A percentile compares a stretch with the other conserved stretches of the same genome.
Evolutionary conservation across 345 rosid genomes (phyloP).

Genomic region (Arabis alpina): DNA sequence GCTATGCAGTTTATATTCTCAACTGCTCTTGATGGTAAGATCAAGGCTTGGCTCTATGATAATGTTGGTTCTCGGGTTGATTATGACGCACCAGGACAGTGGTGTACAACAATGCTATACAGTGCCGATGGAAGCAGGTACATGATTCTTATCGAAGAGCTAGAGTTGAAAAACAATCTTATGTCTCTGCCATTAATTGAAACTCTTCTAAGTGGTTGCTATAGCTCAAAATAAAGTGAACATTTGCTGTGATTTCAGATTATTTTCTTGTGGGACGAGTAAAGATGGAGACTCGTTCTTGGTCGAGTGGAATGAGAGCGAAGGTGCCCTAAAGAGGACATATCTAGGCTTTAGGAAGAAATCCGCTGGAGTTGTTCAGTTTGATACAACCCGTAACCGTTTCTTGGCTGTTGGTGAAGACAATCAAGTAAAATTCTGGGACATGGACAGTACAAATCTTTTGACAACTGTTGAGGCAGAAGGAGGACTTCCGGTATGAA

Average conservation of each 20-base stretch:
- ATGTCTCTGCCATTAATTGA: slow-evolving; percentile 6
- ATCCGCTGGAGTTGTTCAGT: slow-evolving; percentile 65
- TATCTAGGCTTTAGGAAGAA: slow-evolving; percentile 70
- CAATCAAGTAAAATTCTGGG: slow-evolving; percentile 68
- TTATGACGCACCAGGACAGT: slow-evolving; percentile 86
- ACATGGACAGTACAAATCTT: slow-evolving; percentile 64
- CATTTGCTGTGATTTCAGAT: slow-evolving; percentile 44
- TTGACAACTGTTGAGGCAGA: slow-evolving; percentile 65
- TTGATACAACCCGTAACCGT: slow-evolving; percentile 68
- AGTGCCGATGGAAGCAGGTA: slow-evolving; percentile 93
- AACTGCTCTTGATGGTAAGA: slow-evolving; percentile 86
- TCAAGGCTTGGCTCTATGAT: slow-evolving; percentile 95
- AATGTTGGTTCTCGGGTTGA: slow-evolving; percentile 78
- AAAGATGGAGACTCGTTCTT: slow-evolving; percentile 77
- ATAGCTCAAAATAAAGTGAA: slow-evolving; percentile 18
- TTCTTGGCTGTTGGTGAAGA: slow-evolving; percentile 81
- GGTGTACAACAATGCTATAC: slow-evolving; percentile 87
- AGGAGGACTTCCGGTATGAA: slow-evolving; percentile 67
- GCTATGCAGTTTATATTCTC: slow-evolving; percentile 79
- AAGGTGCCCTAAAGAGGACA: slow-evolving; percentile 70
- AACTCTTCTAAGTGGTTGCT: not conserved
- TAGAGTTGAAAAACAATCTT: slow-evolving; percentile 2
- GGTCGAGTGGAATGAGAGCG: slow-evolving; percentile 85
- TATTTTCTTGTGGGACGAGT: slow-evolving; percentile 85
- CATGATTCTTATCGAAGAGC: slow-evolving; percentile 3